Evolutionary conservation across 2,329 filamentous ascomycete species (phyloP).

Genomic region (Alternaria atra): DNA sequence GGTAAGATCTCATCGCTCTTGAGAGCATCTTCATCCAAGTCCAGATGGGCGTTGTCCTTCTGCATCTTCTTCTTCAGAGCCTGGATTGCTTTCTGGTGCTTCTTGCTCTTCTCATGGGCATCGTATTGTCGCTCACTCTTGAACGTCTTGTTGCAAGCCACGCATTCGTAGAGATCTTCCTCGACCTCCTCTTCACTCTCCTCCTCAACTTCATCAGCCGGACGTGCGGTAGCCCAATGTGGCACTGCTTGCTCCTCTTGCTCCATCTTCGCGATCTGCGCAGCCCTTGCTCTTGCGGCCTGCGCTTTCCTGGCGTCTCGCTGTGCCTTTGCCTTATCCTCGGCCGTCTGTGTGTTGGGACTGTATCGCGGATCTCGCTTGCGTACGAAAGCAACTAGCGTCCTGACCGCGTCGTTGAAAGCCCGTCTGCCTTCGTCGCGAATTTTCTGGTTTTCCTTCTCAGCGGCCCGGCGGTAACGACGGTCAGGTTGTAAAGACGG

Average conservation of each 20-base stretch:
- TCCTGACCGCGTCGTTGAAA: constrained; percentile 91
- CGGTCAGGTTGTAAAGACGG: constrained; percentile 88
- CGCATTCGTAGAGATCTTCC: constrained; percentile 67
- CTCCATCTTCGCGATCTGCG: constrained; percentile 77
- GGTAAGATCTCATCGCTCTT: constrained; percentile 47
- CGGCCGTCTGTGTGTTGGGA: constrained; percentile 78
- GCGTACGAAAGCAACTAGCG: constrained; percentile 85
- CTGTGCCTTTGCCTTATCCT: constrained; percentile 79
- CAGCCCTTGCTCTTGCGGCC: constrained; percentile 81
- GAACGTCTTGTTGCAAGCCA: constrained; percentile 72
- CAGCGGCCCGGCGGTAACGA: constrained; percentile 82
- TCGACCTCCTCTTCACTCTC: constrained; percentile 61
- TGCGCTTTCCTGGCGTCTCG: constrained; percentile 84
- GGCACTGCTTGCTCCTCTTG: constrained; percentile 72
- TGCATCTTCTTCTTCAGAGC: constrained; percentile 83
- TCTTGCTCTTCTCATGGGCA: constrained; percentile 95
- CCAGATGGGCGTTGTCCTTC: constrained; percentile 74
- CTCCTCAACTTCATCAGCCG: constrained; percentile 63
- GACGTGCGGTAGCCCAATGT: constrained; percentile 75
- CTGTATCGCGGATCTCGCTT: constrained; percentile 90
- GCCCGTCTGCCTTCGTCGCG: constrained; percentile 84
- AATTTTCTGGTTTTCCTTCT: constrained; percentile 89
- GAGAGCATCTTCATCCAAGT: constrained; percentile 51
- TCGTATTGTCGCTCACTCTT: constrained; percentile 93
- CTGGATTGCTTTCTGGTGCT: constrained; percentile 87